Base-by-base conservation (phyloP, 2,329 filamentous ascomycete species). In the Mycocentrospora acerina region DNA sequence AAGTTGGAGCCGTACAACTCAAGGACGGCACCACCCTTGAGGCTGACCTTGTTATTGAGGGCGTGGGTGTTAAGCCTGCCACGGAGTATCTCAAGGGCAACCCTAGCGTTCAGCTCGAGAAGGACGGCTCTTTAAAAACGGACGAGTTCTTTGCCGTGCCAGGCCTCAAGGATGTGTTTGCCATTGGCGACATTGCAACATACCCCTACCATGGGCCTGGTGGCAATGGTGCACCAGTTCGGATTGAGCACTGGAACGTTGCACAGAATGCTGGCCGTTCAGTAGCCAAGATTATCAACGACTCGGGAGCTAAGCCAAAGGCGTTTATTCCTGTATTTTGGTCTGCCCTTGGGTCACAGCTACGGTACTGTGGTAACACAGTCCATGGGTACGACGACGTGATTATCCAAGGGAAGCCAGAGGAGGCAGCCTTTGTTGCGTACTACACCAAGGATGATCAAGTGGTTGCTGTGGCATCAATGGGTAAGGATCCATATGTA, bases 231-330 rank as follows among this genome's bases (percentile, higher is more conserved):
- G 77, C 76, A 29, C 77, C 78, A 13, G 81, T 86, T 1, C 85
- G 93, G 48, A 96, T 97, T 61, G 93, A 98, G 75, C 93, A 98
- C 67, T 98, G 93, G 93, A 91, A 96, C 69, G 93, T 98, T 3
- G 93, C 93, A 4, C 93, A 97, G 62, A 96, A 97, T 60, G 77
- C 88, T 2, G 93, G 93, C 3, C 86, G 91, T 29, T 78, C 79
- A 16, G 91, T 86, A 1, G 93, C 90, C 2, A 76, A 76, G 35
- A 81, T 87, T 55, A 95, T 98, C 59, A 78, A 82, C 51, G 75
- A 85, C 56, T 79, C 85, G 0, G 69, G 76, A 7, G 66, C 76
- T 30, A 75, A 77, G 46, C 75, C 82, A 1, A 82, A 86, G 55
- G 75, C 80, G 2, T 96, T 95, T 69, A 91, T 93, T 41, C 93